These are phyloP conservation scores for Yarrowia keelungensis DNA, from an alignment of 805 yeast species.

Conservation along the genomic window DNA sequence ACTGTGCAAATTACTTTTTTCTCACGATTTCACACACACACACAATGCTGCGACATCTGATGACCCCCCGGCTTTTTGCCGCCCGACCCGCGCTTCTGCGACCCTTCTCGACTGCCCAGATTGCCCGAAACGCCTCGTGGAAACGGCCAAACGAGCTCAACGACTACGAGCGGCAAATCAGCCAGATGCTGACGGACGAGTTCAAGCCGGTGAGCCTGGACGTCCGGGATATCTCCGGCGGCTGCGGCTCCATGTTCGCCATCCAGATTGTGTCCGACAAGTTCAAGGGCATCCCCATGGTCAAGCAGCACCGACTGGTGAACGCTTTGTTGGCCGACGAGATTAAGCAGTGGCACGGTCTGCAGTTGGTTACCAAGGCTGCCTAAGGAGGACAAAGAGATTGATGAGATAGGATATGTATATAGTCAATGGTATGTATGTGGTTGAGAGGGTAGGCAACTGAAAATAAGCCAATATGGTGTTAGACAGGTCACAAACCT, in stretches of 20 bases:
- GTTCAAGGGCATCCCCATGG: constrained; percentile 81
- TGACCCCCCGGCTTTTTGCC: constrained; percentile 5
- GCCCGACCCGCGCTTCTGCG: constrained; percentile 4
- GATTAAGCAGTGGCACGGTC: constrained; percentile 91
- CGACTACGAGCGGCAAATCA: constrained; percentile 70
- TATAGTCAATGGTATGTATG: constrained; percentile 3
- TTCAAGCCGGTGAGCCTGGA: constrained; percentile 67
- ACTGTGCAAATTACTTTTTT: constrained; percentile 17
- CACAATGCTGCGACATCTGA: constrained; percentile 32
- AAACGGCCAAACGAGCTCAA: constrained; percentile 51
- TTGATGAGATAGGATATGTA: constrained; percentile 25
- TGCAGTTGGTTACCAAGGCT: constrained; percentile 80
- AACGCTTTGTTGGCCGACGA: constrained; percentile 83
- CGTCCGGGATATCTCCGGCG: constrained; percentile 88
- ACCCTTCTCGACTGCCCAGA: constrained; percentile 24
- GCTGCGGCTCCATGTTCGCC: constrained; percentile 98
- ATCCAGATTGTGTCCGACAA: constrained; percentile 73
- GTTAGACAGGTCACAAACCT: too few species aligned
- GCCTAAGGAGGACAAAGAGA: constrained; percentile 9
- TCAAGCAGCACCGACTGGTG: constrained; percentile 92
- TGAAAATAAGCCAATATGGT: too few species aligned
- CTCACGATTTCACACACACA: background rate
- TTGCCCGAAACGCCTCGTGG: constrained; percentile 38
- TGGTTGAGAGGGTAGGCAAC: too few species aligned
- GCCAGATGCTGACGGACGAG: constrained; percentile 58